These are phyloP conservation scores for Salisapilia sapeloensis DNA, from an alignment of 352 stramenopile species.

Conservation along the genomic window DNA sequence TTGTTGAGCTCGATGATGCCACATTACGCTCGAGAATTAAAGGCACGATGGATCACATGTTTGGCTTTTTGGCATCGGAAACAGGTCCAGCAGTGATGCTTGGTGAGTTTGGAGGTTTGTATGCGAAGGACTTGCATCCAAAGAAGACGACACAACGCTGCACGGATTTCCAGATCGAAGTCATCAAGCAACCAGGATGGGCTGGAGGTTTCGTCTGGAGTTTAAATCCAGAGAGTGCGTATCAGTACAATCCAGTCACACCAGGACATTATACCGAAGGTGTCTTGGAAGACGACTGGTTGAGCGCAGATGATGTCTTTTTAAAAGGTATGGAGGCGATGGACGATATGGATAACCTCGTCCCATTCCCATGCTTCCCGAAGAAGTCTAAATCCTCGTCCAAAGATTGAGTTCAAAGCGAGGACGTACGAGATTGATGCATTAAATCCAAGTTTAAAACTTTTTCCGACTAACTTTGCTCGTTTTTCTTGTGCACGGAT, in stretches of 20 bases:
- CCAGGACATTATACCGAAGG: conserved; percentile 8
- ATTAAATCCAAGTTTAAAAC: no score
- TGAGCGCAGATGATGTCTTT: conserved; percentile 9
- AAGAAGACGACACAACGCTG: conserved; percentile 12
- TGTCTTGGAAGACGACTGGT: conserved; percentile 8
- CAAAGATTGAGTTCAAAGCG: no score
- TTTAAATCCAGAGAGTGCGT: conserved; percentile 17
- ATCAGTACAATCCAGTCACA: conserved; percentile 19
- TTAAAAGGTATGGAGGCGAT: conserved; percentile 10
- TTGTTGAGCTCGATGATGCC: conserved; percentile 12
- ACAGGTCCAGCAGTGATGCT: conserved; percentile 10
- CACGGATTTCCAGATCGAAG: conserved; percentile 13
- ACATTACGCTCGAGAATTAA: conserved; percentile 8
- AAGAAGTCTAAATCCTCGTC: background rate
- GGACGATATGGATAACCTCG: conserved; percentile 13
- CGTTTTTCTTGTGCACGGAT: no score
- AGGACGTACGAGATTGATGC: no score
- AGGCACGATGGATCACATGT: conserved; percentile 18
- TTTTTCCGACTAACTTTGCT: no score
- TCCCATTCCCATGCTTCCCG: conserved; percentile 14
- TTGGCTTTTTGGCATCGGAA: conserved; percentile 12
- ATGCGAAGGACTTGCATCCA: conserved; percentile 10
- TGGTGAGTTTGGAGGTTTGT: conserved; percentile 17
- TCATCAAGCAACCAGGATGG: conserved; percentile 12
- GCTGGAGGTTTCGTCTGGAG: conserved; percentile 16